Percentiles rank a stretch among this genome's conserved stretches.
Evolutionary conservation across 768 basidiomycete species (phyloP).

Genomic region (Boletus sensibilis): DNA sequence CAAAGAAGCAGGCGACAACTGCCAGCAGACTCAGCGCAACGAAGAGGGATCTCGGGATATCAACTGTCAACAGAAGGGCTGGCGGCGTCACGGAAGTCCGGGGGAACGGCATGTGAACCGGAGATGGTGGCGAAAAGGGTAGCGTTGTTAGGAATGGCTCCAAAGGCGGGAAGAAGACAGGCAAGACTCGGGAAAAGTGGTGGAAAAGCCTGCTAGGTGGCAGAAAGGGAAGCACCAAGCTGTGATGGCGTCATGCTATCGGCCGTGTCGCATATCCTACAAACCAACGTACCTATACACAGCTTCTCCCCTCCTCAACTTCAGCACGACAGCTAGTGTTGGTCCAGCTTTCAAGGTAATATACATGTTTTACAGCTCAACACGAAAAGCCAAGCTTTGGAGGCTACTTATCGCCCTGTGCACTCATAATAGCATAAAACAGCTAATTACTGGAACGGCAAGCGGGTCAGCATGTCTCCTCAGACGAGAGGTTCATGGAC

Average conservation of each 20-base stretch:
- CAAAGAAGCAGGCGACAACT: background rate
- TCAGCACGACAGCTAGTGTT: too few species aligned
- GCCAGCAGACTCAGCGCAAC: constrained; percentile 3
- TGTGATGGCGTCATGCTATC: background rate
- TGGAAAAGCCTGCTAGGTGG: constrained; percentile 43
- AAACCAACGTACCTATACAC: too few species aligned
- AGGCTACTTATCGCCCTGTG: too few species aligned
- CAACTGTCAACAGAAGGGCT: constrained; percentile 44
- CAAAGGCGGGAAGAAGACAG: background rate
- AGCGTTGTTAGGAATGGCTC: background rate
- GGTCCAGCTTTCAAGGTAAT: too few species aligned
- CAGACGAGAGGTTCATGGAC: too few species aligned
- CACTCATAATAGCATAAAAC: too few species aligned
- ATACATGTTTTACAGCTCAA: too few species aligned
- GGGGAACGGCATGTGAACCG: background rate
- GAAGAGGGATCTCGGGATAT: constrained; percentile 65
- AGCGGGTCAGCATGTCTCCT: too few species aligned
- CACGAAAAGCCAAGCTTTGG: too few species aligned
- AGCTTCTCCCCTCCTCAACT: too few species aligned
- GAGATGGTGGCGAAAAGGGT: constrained; percentile 13
- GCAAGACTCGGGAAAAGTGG: constrained; percentile 34
- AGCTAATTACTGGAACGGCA: too few species aligned
- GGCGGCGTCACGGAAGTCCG: constrained; percentile 9
- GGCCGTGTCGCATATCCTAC: too few species aligned
- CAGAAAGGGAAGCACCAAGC: constrained; percentile 2